Evolutionary conservation across 139 green algal species (phyloP), one percentile per base, ranked within the genome.

Genomic region (Chlamydomonas schloesseri): DNA sequence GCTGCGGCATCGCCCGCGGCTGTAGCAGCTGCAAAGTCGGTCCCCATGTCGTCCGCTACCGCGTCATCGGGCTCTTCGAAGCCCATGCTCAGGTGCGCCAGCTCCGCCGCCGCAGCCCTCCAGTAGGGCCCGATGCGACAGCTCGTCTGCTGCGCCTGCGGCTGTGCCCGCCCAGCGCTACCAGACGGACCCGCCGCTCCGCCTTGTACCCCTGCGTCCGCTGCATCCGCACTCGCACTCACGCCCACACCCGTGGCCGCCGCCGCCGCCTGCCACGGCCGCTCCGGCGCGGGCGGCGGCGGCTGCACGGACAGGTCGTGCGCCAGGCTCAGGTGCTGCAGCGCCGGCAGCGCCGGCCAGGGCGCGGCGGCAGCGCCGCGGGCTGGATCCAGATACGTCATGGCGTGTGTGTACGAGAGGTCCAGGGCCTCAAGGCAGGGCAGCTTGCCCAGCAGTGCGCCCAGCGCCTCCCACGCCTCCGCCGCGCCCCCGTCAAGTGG

Each of bases 351-450:
- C 64, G 78, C 20, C 42, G 78, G 78, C 78, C 78, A 84, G 26
- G 78, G 42, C 42, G 64, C 42, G 5, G 78, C 17, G 29, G 29
- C 42, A 15, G 31, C 42, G 64, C 78, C 78, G 0, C 78, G 78
- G 3, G 78, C 78, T 0, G 78, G 78, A 29, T 84, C 78, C 28
- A 69, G 57, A 64, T 84, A 74, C 42, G 78, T 68, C 64, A 84
- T 73, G 42, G 78, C 78, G 18, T 75, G 64, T 5, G 78, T 84
- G 60, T 75, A 65, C 31, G 78, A 20, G 64, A 84, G 64, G 46
- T 84, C 78, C 64, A 84, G 64, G 2, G 18, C 34, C 78, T 84
- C 78, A 14, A 84, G 78, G 46, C 31, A 67, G 1, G 78, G 64
- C 64, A 74, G 37, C 2, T 8, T 28, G 18, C 18, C 60, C 37